Base-by-base conservation (phyloP, 495 filamentous ascomycete species). In the Entonaema liquescens region DNA sequence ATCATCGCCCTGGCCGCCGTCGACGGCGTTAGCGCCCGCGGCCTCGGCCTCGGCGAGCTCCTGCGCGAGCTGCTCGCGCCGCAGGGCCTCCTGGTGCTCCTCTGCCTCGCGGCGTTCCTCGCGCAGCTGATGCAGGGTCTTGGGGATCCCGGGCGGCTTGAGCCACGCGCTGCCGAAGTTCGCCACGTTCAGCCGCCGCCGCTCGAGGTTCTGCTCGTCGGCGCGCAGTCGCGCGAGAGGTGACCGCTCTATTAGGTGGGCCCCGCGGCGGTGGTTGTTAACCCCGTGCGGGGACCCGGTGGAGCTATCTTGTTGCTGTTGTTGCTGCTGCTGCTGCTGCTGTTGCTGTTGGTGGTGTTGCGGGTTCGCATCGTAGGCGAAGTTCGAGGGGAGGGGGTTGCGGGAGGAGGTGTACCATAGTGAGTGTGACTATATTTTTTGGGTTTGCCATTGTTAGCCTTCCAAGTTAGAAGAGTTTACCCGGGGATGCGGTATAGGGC, bases 151-250 rank as follows among this genome's bases (percentile, higher is more conserved):
- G 0, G 90, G 90, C 9, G 93, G 93, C 57, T 87, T 88, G 69
- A 96, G 89, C 93, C 93, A 96, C 28, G 86, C 87, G 70, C 83
- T 86, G 57, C 93, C 93, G 72, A 93, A 93, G 64, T 88, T 89
- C 19, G 88, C 85, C 40, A 94, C 90, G 71, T 91, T 90, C 23
- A 85, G 81, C 74, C 91, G 91, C 47, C 93, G 89, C 12, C 86
- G 82, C 65, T 87, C 86, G 9, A 93, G 79, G 61, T 87, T 84
- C 61, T 84, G 82, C 77, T 96, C 93, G 76, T 95, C 92, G 57
- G 85, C 77, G 5, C 83, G 83, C 17, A 94, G 83, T 17, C 88
- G 84, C 35, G 88, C 82, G 19, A 95, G 86, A 11, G 77, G 78
- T 4, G 86, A 83, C 67, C 84, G 78, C 71, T 84, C 80, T 71